Evolutionary conservation across 2,329 filamentous ascomycete genomes (phyloP).

Genomic region (Proliferodiscus dingleyae): DNA sequence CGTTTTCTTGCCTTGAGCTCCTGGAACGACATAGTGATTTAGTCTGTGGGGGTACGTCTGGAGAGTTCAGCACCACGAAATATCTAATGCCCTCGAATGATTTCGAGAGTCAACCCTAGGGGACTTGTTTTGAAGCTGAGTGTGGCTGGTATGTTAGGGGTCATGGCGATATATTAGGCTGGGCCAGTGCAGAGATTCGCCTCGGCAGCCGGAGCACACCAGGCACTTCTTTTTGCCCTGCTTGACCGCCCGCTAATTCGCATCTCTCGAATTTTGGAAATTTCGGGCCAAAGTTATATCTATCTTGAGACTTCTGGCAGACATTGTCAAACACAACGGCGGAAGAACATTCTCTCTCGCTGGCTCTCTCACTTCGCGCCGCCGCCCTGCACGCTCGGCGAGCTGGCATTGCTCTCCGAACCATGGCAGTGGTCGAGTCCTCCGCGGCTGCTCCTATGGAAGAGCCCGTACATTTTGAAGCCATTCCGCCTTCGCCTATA

Average conservation of each 20-base stretch:
- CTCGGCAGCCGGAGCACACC: not conserved
- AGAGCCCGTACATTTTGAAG: slow-evolving; percentile 34
- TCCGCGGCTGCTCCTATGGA: slow-evolving; percentile 27
- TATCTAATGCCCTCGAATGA: no score
- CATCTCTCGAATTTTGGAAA: not conserved
- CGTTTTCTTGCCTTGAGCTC: slow-evolving; percentile 58
- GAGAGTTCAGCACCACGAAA: no score
- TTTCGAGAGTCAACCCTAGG: no score
- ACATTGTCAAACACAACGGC: not conserved
- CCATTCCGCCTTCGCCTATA: slow-evolving; percentile 44
- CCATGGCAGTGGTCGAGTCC: slow-evolving; percentile 39
- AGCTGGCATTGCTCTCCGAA: slow-evolving; percentile 35
- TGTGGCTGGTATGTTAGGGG: no score
- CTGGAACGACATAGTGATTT: slow-evolving; percentile 28
- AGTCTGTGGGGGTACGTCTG: no score
- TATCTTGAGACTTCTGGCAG: not conserved
- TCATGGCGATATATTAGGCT: no score
- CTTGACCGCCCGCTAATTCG: not conserved
- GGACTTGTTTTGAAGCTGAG: no score
- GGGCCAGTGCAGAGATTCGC: not conserved
- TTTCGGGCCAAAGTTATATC: no score
- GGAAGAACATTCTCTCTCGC: not conserved
- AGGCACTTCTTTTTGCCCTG: not conserved
- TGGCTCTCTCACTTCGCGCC: slow-evolving; percentile 49
- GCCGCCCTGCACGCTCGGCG: slow-evolving; percentile 47